Base-by-base conservation (phyloP, 2,329 filamentous ascomycete genomes). In the Podosphaera xanthii region DNA sequence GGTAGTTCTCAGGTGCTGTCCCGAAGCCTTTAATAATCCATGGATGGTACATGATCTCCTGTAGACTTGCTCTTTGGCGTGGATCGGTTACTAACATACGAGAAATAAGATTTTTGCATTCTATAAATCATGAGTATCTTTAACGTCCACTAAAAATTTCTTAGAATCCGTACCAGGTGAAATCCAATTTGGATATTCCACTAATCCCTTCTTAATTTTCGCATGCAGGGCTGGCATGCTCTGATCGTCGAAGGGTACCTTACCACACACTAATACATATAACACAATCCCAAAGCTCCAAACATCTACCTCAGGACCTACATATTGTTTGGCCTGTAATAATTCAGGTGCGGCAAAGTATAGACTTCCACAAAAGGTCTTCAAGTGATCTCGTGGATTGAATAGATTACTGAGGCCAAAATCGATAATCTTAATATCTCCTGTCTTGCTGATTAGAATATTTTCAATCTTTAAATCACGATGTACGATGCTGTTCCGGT, bases 201-300 rank as follows among this genome's bases (percentile, higher is more conserved):
- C 92, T 57, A 87, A 73, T 42, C 92, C 92, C 70, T 94, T 94
- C 75, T 98, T 98, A 72, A 98, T 98, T 74, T 98, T 98, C 60
- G 91, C 90, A 72, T 98, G 92, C 56, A 98, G 76, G 63, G 94
- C 90, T 42, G 91, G 92, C 89, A 98, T 98, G 73, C 90, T 96
- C 73, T 98, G 92, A 69, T 98, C 92, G 69, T 98, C 92, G 68
- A 98, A 98, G 0, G 92, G 92, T 2, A 98, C 92, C 71, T 97
- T 97, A 58, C 92, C 92, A 69, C 92, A 97, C 3, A 97, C 92
- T 62, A 98, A 73, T 60, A 98, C 92, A 67, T 97, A 98, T 12
- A 98, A 78, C 10, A 98, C 92, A 65, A 98, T 96, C 31, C 92
- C 92, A 71, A 97, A 97, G 73, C 92, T 97, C 92, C 92, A 98